Base-by-base conservation (phyloP, 306 rosid genomes). In the Luffa acutangula region DNA sequence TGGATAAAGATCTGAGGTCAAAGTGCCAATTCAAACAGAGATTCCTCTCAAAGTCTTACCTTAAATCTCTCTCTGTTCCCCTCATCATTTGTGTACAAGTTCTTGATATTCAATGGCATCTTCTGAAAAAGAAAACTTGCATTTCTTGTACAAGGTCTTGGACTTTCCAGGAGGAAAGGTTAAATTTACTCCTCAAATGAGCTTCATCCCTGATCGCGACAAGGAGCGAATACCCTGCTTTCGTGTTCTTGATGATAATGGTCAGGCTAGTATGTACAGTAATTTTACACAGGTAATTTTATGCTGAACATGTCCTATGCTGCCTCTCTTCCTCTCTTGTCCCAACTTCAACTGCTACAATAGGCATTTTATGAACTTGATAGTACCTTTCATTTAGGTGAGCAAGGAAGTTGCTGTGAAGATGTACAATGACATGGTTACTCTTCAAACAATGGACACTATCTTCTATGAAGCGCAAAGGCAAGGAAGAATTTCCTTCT, bases 401-500 rank as follows among this genome's bases (percentile, higher is more conserved):
- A 78, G 82, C 58, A 48, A 86, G 82, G 91, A 90, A 43, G 79
- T 86, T 65, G 96, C 94, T 73, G 67, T 85, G 53, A 90, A 90
- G 83, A 90, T 94, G 89, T 94, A 94, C 84, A 70, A 51, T n/a
- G 82, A 87, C 65, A 94, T 94, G 97, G 91, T 88, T 78, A 85
- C 93, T 6, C 96, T 92, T 39, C 98, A 89, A 82, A 87, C 85
- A n/a, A 92, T 94, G 98, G 98, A 94, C 83, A 89, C 85, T 62
- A 84, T 94, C 79, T 90, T 92, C 87, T 92, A 92, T 76, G 98
- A 92, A 86, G 93, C 92, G 37, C 98, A 94, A 84, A 89, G 98
- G 83, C 98, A 94, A 85, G 98, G 98, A 10, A 90, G 98, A 79
- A 88, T 94, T 57, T 94, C 97, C 3, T 94, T 94, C 77, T 94